Evolutionary conservation across 345 rosid species (phyloP).

Genomic region (Trapa incisa): DNA sequence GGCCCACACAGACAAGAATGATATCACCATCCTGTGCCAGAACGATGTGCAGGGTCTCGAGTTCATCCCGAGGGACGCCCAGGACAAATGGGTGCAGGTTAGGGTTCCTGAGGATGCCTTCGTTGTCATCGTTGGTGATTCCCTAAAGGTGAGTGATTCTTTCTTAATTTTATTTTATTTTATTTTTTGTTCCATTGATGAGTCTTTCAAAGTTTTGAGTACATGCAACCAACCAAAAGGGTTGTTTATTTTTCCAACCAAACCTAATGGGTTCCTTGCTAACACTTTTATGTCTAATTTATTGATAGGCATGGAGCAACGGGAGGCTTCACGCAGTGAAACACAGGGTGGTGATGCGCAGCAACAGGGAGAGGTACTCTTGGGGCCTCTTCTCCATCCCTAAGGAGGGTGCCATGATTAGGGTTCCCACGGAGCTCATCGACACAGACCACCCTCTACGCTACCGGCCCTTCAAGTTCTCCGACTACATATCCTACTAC

Average conservation of each 20-base stretch:
- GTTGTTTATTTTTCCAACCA: too few relatives aligned
- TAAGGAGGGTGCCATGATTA: conserved; percentile 20
- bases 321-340: conserved; percentile 31
- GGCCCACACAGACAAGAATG: conserved; percentile 40
- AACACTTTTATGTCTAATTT: background rate
- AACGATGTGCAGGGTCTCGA: conserved; percentile 42
- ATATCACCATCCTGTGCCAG: conserved; percentile 29
- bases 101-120: conserved; percentile 24
- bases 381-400: conserved; percentile 30
- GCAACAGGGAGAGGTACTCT: conserved; percentile 27
- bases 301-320: conserved; percentile 42
- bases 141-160: conserved; percentile 23
- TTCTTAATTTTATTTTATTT: too few relatives aligned
- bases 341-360: conserved; percentile 38
- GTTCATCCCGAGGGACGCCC: conserved; percentile 21
- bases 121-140: conserved; percentile 28
- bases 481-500: conserved; percentile 28
- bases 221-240: too few relatives aligned
- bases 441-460: conserved; percentile 39
- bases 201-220: too few relatives aligned
- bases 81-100: conserved; percentile 15
- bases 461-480: conserved; percentile 29
- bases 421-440: conserved; percentile 26
- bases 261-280: background rate
- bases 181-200: too few relatives aligned